These are phyloP conservation scores for Umbelopsis isabellina DNA, from an alignment of 192 early-diverging fungal genomes.

Conservation along the genomic window DNA sequence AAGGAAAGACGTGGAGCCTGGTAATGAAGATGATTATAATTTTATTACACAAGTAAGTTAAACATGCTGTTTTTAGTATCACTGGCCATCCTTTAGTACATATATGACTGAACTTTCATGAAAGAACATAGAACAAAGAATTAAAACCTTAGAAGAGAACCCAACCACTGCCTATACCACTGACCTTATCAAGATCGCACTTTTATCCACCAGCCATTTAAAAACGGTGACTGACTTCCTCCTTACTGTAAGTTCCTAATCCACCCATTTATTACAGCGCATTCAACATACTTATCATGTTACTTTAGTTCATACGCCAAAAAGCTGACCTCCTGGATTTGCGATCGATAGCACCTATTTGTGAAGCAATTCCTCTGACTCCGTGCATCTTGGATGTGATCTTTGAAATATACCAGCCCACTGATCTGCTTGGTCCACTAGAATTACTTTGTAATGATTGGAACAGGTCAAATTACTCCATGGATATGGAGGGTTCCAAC, in stretches of 20 bases:
- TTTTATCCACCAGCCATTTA: slow-evolving; percentile 34
- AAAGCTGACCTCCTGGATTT: slow-evolving; percentile 22
- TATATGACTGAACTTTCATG: neutral
- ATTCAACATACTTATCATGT: neutral
- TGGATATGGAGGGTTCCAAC: neutral
- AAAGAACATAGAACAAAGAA: slow-evolving; percentile 36
- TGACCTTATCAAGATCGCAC: slow-evolving; percentile 33
- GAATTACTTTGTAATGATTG: slow-evolving; percentile 40
- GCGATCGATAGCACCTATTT: slow-evolving; percentile 27
- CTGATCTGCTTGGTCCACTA: slow-evolving; percentile 30
- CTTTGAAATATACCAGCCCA: slow-evolving; percentile 33
- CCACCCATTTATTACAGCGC: neutral
- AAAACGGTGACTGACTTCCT: slow-evolving; percentile 31
- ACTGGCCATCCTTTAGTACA: neutral
- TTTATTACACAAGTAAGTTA: neutral
- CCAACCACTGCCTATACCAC: slow-evolving; percentile 6
- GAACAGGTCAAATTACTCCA: slow-evolving; percentile 20
- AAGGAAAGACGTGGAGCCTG: neutral
- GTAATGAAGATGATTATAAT: neutral
- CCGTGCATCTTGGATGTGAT: slow-evolving; percentile 40
- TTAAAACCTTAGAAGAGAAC: slow-evolving; percentile 24
- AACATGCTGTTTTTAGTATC: neutral
- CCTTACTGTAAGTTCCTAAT: slow-evolving; percentile 22
- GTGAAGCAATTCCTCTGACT: slow-evolving; percentile 27
- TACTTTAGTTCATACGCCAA: slow-evolving; percentile 28